Conservation (phyloP, 2,329 filamentous ascomycete species). For the Talaromyces piceae region DNA sequence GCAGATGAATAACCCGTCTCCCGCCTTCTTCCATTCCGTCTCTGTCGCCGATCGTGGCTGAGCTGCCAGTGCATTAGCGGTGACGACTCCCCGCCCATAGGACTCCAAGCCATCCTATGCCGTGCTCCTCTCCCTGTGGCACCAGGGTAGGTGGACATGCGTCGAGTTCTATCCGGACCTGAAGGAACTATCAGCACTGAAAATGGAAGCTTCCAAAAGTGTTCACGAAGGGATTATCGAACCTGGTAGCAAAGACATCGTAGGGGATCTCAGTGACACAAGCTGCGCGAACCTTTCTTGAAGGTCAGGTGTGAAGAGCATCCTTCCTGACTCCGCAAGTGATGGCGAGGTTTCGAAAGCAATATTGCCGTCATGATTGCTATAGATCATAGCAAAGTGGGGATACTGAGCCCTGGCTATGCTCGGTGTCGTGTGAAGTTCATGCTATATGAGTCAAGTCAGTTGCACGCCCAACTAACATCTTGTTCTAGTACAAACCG, state of each 20-base stretch:
- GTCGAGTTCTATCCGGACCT: conserved; percentile 2
- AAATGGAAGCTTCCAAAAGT: background rate
- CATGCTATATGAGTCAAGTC: conserved; percentile 10
- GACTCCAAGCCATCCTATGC: conserved; percentile 17
- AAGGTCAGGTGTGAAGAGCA: conserved; percentile 31
- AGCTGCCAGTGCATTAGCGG: conserved; percentile 13
- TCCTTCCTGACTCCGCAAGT: conserved; percentile 23
- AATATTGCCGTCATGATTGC: conserved; percentile 28
- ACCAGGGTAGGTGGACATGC: conserved; percentile 2
- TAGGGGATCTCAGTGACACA: conserved; percentile 19
- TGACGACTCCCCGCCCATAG: conserved; percentile 1
- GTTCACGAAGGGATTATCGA: conserved; percentile 6
- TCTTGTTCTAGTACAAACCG: background rate
- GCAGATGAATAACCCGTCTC: conserved; percentile 13
- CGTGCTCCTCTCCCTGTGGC: conserved; percentile 11
- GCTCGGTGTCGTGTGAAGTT: conserved; percentile 14
- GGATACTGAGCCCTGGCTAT: conserved; percentile 19
- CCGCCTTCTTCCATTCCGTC: conserved; percentile 8
- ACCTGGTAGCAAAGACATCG: conserved; percentile 20
- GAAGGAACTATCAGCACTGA: conserved; percentile 1
- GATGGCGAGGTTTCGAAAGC: conserved; percentile 26
- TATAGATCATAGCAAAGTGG: conserved; percentile 32
- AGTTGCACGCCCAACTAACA: background rate
- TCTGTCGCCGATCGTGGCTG: conserved; percentile 12
- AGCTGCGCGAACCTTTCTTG: conserved; percentile 22